Base-by-base conservation (phyloP, 345 rosid genomes). In the Boechera divaricarpa region DNA sequence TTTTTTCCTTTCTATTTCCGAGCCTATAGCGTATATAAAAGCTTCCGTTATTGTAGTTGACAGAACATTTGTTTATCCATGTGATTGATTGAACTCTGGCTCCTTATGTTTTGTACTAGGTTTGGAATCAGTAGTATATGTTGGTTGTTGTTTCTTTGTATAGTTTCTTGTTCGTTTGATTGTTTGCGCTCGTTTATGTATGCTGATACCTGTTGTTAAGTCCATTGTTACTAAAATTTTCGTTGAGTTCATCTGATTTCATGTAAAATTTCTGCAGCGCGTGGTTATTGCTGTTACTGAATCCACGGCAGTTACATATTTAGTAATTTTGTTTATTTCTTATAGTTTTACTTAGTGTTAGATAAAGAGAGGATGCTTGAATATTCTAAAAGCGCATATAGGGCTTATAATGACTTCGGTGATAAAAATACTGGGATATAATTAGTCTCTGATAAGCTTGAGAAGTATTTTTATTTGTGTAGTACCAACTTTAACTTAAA, bases 381-480 rank as follows among this genome's bases (percentile, higher is more conserved):
- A 48, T 48, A 29, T 35, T 35, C 18, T 33, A 26, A 72, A 49
- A 72, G 35, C 18, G 1, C 32, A 10, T 66, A 2, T 32, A 31
- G 8, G 58, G 59, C 0, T 24, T 33, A 18, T 16, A 28, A 42
- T 55, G 31, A 42, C n/a, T 68, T 69, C 9, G 38, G 38, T 39
- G 51, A 24, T 55, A 5, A 21, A 21, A 21, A n/a, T 28, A 41
- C 39, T 6, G 24, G 48, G 16, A 47, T 47, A 15, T 15, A 1
- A 47, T 3, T n/a, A 29, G 48, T 32, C 10, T 51, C 5, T 56
- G 32, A n/a, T 33, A 32, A 12, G 26, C 61, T 9, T 48, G 29
- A 15, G 15, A 44, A 18, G 52, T n/a, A 36, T 33, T 36, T 53
- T 53, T 63, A 39, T 62, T 45, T 59, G 10, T 70, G 13, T 70